Evolutionary conservation across 1,284 basidiomycete species (phyloP).

Genomic region (Cryptococcus jaspeensis): DNA sequence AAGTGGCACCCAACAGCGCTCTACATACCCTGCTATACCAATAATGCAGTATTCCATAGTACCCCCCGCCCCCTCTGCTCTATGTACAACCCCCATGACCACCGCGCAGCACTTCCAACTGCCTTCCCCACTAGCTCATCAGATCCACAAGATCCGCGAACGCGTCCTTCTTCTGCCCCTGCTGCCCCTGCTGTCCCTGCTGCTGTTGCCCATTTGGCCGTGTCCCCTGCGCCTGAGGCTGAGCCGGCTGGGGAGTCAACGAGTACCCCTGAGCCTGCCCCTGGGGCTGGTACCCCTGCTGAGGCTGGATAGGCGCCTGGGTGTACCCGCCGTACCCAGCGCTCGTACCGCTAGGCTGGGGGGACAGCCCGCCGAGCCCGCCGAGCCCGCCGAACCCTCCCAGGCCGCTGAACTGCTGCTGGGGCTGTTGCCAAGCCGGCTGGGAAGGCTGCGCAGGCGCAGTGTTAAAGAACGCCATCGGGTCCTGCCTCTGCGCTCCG

Average conservation of each 20-base stretch:
- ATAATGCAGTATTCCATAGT: too few species aligned
- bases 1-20: too few species aligned
- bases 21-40: too few species aligned
- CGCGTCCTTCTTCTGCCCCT: conserved; percentile 47
- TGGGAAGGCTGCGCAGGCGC: conserved; percentile 15
- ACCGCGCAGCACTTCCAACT: neutral
- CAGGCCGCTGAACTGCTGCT: conserved; percentile 7
- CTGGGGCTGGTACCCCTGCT: conserved; percentile 6
- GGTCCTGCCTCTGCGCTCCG: conserved; percentile 30
- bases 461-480: conserved; percentile 49
- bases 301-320: too few species aligned
- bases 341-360: conserved; percentile 1
- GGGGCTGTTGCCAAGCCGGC: neutral
- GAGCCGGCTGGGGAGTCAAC: conserved; percentile 21
- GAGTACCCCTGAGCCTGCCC: conserved; percentile 21
- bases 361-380: neutral
- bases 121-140: conserved; percentile 30
- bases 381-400: conserved; percentile 8
- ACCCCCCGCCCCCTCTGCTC: too few species aligned
- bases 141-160: conserved; percentile 52
- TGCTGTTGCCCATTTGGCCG: conserved; percentile 11
- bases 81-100: neutral
- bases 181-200: conserved; percentile 15
- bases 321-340: neutral
- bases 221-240: conserved; percentile 7